Evolutionary conservation across 139 green algal genomes (phyloP), one percentile per base, ranked within the genome.

Genomic region (Chlamydomonas sphaeroides): DNA sequence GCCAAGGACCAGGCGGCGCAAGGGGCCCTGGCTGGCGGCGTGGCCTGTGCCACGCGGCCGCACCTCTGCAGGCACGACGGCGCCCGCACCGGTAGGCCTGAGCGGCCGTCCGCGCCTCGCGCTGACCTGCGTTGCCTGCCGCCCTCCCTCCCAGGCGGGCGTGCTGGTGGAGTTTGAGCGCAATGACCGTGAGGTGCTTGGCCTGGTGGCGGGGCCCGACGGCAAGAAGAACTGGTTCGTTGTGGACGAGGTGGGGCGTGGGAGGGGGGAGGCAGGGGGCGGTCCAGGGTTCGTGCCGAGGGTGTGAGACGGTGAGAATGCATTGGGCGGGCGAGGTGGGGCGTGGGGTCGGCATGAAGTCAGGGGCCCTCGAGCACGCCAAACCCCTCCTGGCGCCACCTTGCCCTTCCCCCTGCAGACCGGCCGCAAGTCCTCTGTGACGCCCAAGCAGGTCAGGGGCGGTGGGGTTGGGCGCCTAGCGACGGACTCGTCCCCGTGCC

Each of bases 211-310:
- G 48, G 73, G 65, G 25, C 86, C 79, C 18, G 80, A 93, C 79
- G 90, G 90, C 72, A 94, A 93, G 79, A 80, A 75, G 42, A 92
- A 93, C 61, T 94, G 89, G 89, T 90, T 88, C 49, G 88, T 70
- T 17, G 71, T 82, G 41, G 88, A 93, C 76, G 32, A 86, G 88
- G 88, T 89, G 61, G 0, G 75, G n/a, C n/a, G n/a, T 33, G 23
- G 56, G 36, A 15, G 71, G 5, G 49, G 30, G 48, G n/a, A 30
- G 69, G n/a, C 41, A 17, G 66, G 57, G 7, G 57, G 7, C 57
- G 20, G n/a, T n/a, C n/a, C n/a, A n/a, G n/a, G n/a, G n/a, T n/a
- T n/a, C n/a, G n/a, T n/a, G n/a, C n/a, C n/a, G n/a, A n/a, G n/a
- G n/a, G n/a, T n/a, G n/a, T 36, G 35, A 42, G 41, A 0, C 26